These are phyloP conservation scores for Allium cepa DNA, from an alignment of 106 monocot species.

Conservation along the genomic window DNA sequence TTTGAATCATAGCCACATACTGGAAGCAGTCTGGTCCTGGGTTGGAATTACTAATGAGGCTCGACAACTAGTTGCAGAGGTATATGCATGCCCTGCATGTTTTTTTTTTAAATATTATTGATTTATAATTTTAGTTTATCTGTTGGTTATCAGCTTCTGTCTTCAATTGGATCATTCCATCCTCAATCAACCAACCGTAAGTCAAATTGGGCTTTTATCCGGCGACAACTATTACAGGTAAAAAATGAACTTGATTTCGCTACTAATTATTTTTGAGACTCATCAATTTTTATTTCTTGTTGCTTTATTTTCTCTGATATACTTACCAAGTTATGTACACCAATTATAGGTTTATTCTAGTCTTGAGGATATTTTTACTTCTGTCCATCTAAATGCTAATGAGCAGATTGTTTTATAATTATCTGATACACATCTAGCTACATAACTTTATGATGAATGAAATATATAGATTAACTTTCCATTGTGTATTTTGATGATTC, in stretches of 20 bases:
- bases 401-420: too few species aligned
- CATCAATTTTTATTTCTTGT: neutral
- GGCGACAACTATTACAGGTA: slow-evolving; percentile 88
- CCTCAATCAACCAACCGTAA: slow-evolving; percentile 77
- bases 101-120: neutral
- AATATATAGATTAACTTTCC: too few species aligned
- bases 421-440: too few species aligned
- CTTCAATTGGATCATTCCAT: slow-evolving; percentile 52
- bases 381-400: too few species aligned
- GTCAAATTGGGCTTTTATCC: slow-evolving; percentile 71
- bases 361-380: too few species aligned
- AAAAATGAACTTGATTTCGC: neutral
- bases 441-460: too few species aligned
- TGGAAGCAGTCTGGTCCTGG: slow-evolving; percentile 89
- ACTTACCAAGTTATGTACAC: neutral
- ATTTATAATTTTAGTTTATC: slow-evolving; percentile 2
- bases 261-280: neutral
- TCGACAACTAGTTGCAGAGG: slow-evolving; percentile 77
- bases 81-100: slow-evolving; percentile 13
- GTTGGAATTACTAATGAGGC: slow-evolving; percentile 51
- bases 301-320: neutral
- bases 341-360: too few species aligned
- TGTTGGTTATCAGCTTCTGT: slow-evolving; percentile 55
- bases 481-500: too few species aligned
- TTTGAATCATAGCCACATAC: slow-evolving; percentile 73